phyloP scores from a whole-genome alignment of 1,284 basidiomycete species.

The Ganoderma lucidum region DNA sequence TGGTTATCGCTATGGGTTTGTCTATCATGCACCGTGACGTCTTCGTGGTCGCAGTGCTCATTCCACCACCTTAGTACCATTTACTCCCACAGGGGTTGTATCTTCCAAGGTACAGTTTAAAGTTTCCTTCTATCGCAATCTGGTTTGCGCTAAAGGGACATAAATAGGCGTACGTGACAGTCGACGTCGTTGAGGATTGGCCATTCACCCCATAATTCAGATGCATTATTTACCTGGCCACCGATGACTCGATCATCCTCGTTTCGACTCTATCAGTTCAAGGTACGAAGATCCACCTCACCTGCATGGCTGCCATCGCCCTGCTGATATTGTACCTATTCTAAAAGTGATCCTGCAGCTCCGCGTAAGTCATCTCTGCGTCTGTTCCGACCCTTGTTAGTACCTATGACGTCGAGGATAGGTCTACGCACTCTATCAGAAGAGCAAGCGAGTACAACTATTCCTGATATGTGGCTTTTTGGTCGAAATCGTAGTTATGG shows the following conservation, averaged over 20 bases:
- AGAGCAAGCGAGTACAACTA: slow-evolving; percentile 28
- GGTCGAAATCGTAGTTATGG: slow-evolving; percentile 35
- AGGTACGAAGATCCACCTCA: slow-evolving; percentile 17
- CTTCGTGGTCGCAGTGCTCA: not conserved
- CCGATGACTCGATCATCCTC: slow-evolving; percentile 32
- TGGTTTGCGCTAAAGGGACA: not conserved
- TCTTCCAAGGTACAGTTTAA: slow-evolving; percentile 16
- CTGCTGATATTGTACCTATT: not conserved
- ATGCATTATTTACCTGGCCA: slow-evolving; percentile 32
- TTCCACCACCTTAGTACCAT: slow-evolving; percentile 18
- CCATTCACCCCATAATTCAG: slow-evolving; percentile 9
- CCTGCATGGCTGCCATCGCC: not conserved
- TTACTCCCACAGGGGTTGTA: slow-evolving; percentile 17
- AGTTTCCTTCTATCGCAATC: not conserved
- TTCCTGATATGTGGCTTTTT: slow-evolving; percentile 30
- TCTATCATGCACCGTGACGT: too few species aligned
- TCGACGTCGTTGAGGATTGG: not conserved
- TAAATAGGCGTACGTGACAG: not conserved
- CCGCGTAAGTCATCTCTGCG: not conserved
- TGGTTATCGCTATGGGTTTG: slow-evolving; percentile 25
- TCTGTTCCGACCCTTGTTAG: too few species aligned
- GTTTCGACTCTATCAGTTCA: slow-evolving; percentile 31
- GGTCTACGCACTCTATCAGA: slow-evolving; percentile 40
- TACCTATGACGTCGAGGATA: not conserved
- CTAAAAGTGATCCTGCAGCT: slow-evolving; percentile 2